phyloP scores from a whole-genome alignment of 164 flowering plant species.

The Brasenia schreberi region DNA sequence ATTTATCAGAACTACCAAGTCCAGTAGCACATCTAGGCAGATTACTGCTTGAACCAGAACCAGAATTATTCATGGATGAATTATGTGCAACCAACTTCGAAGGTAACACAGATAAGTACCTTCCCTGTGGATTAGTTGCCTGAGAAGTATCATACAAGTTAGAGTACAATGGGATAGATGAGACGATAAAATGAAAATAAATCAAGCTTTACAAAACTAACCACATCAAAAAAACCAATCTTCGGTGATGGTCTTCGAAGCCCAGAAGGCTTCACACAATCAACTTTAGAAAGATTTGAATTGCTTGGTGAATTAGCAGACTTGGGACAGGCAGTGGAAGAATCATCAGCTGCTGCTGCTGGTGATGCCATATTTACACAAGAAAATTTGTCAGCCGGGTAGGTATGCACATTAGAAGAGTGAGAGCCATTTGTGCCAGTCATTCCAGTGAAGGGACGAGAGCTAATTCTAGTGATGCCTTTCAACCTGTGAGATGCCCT shows the following conservation, averaged over 20 bases:
- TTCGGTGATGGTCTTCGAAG: slow-evolving; percentile 89
- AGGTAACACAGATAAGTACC: slow-evolving; percentile 8
- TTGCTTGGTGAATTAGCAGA: not conserved
- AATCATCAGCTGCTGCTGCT: slow-evolving; percentile 15
- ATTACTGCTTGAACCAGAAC: slow-evolving; percentile 11
- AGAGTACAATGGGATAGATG: not conserved
- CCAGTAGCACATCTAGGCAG: slow-evolving; percentile 10
- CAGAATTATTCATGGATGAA: slow-evolving; percentile 19
- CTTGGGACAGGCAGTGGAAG: slow-evolving; percentile 3
- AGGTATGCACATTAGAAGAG: slow-evolving; percentile 8
- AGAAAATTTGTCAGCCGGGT: slow-evolving; percentile 12
- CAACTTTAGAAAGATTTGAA: not conserved
- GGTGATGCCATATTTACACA: slow-evolving; percentile 13
- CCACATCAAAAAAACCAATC: slow-evolving; percentile 94
- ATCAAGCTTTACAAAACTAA: slow-evolving; percentile 17
- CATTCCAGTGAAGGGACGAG: slow-evolving; percentile 7
- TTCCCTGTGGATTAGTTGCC: not conserved
- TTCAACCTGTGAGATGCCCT: slow-evolving; percentile 19
- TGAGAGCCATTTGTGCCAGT: slow-evolving; percentile 12
- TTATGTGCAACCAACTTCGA: slow-evolving; percentile 13
- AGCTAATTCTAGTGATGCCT: slow-evolving; percentile 15
- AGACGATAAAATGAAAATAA: not conserved
- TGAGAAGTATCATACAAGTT: not conserved
- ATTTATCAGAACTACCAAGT: slow-evolving; percentile 15
- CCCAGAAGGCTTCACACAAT: slow-evolving; percentile 50